Base-by-base conservation (phyloP, 768 basidiomycete species). In the Psilocybe sp. region DNA sequence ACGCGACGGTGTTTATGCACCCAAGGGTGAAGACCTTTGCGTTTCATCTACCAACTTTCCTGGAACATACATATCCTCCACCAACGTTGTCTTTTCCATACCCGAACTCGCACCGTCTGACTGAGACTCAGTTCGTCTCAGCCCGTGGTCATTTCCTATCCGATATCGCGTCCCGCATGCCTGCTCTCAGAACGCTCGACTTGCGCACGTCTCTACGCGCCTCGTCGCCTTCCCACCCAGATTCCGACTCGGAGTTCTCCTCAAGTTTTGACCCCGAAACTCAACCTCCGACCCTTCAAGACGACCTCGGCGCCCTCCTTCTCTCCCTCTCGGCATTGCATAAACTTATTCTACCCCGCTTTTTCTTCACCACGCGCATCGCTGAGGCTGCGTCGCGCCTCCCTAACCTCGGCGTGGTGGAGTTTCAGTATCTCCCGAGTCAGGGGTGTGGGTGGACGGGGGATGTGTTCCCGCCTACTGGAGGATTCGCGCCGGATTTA, bases 331-430 rank as follows among this genome's bases (percentile, higher is more conserved):
- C 69, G 8, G 72, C 73, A 46, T 71, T 85, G 15, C 67, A 71
- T 35, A 74, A 69, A 55, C 60, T 83, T 39, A 67, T 72, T 8
- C 64, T 84, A 2, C 84, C 84, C 0, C 71, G 76, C 5, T 85
- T 73, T 52, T 73, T 74, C 42, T 53, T 78, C 8, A 84, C 81
- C 0, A 69, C 75, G 1, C 54, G 58, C 1, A 54, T 83, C 15
- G 63, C 79, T n/a, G 71, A 81, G 48, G 58, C 68, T 3, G 63
- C 80, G 13, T 79, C 82, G 6, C 68, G 47, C 11, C 65, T 77
- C 28, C 64, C 64, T 19, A 56, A 75, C 41, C 71, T 85, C 0
- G 63, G 64, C 5, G 56, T 69, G 5, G 50, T 84, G n/a, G 79
- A 83, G 46, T 85, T 82, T 48, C 77, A 76, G 46, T 81, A 79